A percentile compares a stretch with the other conserved stretches of the same genome.
These are phyloP conservation scores for Geotrichum histeridarum DNA, from an alignment of 1,139 yeast genomes.

Conservation along the genomic window DNA sequence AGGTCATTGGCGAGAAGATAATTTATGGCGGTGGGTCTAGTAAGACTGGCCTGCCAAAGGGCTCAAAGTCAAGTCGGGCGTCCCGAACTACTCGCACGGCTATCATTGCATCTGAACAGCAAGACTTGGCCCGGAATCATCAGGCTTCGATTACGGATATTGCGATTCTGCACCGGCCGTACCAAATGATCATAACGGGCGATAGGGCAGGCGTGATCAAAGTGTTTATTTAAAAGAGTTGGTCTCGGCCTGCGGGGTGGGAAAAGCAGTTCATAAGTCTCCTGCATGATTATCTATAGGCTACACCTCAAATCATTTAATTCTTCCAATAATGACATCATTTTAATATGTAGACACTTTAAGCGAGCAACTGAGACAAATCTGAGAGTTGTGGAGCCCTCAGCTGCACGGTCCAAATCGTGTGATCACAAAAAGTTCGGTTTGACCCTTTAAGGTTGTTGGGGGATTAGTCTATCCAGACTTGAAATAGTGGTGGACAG, in stretches of 20 bases:
- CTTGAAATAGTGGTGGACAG: no score
- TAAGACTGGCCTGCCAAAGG: neutral
- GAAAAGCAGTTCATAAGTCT: neutral
- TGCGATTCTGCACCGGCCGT: constrained; percentile 47
- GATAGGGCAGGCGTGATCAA: constrained; percentile 61
- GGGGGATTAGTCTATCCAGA: no score
- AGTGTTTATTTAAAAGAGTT: constrained; percentile 44
- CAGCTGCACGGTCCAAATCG: no score
- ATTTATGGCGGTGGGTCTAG: neutral
- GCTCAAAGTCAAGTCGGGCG: constrained; percentile 23
- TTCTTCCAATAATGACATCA: no score
- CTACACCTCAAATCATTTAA: no score
- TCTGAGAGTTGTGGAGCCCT: no score
- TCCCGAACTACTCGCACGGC: constrained; percentile 33
- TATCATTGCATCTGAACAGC: constrained; percentile 39
- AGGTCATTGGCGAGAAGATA: constrained; percentile 18
- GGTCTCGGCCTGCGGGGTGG: neutral
- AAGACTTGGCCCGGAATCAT: constrained; percentile 40
- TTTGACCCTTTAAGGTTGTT: no score
- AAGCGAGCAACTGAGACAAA: no score
- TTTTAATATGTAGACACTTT: no score
- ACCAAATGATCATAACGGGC: constrained; percentile 55
- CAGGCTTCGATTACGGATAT: constrained; percentile 51
- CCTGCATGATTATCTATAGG: no score
- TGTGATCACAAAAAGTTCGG: no score